A percentile compares a stretch with the other conserved stretches of the same genome.
Evolutionary conservation across 83 land plant species (phyloP).

Genomic region (Diphasiastrum complanatum): DNA sequence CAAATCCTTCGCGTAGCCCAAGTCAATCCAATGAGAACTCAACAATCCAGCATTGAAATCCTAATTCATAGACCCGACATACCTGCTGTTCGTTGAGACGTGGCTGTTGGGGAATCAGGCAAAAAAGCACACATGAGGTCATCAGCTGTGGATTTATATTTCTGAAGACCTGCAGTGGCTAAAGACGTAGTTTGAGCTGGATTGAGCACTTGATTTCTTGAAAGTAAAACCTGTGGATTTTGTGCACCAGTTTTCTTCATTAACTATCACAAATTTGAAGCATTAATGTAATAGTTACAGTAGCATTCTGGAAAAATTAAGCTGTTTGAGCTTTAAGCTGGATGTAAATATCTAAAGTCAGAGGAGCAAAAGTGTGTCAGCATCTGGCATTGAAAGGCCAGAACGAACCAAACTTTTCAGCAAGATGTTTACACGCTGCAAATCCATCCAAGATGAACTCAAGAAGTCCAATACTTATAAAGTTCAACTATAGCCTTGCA

Average conservation of each 20-base stretch:
- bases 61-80: neutral
- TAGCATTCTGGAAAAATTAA: too few relatives aligned
- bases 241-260: too few relatives aligned
- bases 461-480: too few relatives aligned
- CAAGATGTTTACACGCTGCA: too few relatives aligned
- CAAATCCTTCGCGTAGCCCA: neutral
- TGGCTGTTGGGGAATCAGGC: constrained; percentile 74
- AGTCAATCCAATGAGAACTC: neutral
- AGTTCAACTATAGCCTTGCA: neutral
- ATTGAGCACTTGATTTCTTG: constrained; percentile 46
- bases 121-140: constrained; percentile 72
- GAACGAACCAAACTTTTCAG: too few relatives aligned
- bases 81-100: constrained; percentile 67
- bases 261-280: too few relatives aligned
- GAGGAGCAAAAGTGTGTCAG: too few relatives aligned
- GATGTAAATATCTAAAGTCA: too few relatives aligned
- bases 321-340: too few relatives aligned
- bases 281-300: too few relatives aligned
- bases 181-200: constrained; percentile 12
- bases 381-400: too few relatives aligned
- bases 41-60: neutral
- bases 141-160: constrained; percentile 68
- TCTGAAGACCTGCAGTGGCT: constrained; percentile 35
- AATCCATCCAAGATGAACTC: too few relatives aligned
- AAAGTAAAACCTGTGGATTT: constrained; percentile 29